Evolutionary conservation across 2,329 filamentous ascomycete species (phyloP).

Genomic region (Fusarium mundagurra): DNA sequence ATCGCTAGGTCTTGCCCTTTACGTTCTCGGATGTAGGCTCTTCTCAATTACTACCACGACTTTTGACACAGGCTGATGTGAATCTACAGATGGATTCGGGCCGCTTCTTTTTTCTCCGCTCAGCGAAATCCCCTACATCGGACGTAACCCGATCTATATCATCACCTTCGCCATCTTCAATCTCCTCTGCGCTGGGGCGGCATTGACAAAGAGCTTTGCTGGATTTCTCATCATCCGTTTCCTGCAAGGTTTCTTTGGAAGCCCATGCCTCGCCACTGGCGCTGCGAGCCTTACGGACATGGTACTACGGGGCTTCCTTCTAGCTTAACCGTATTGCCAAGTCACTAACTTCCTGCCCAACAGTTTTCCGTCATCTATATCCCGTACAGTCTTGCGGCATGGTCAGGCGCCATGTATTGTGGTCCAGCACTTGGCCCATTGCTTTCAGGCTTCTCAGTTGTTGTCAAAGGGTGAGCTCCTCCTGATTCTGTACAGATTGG

Average conservation of each 20-base stretch:
- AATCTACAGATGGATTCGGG: neutral
- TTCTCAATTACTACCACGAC: neutral
- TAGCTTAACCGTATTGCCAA: neutral
- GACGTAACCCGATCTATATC: neutral
- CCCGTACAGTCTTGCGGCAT: neutral
- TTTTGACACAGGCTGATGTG: neutral
- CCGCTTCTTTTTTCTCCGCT: neutral
- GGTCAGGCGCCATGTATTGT: neutral
- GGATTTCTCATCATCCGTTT: neutral
- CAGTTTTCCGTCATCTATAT: neutral
- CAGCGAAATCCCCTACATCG: neutral
- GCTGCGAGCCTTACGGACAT: neutral
- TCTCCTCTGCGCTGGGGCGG: neutral
- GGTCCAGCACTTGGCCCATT: neutral
- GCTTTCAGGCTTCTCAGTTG: neutral
- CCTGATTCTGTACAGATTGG: neutral
- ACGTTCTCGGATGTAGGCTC: neutral
- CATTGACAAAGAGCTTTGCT: neutral
- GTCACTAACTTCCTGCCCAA: neutral
- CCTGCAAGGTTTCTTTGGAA: neutral
- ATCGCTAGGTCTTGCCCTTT: neutral
- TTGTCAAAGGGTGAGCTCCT: neutral
- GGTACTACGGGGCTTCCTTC: too few relatives aligned
- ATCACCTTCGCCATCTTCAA: neutral
- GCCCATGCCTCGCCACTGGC: neutral